Base-by-base conservation (phyloP, 306 rosid genomes). In the Potentilla sterilis region DNA sequence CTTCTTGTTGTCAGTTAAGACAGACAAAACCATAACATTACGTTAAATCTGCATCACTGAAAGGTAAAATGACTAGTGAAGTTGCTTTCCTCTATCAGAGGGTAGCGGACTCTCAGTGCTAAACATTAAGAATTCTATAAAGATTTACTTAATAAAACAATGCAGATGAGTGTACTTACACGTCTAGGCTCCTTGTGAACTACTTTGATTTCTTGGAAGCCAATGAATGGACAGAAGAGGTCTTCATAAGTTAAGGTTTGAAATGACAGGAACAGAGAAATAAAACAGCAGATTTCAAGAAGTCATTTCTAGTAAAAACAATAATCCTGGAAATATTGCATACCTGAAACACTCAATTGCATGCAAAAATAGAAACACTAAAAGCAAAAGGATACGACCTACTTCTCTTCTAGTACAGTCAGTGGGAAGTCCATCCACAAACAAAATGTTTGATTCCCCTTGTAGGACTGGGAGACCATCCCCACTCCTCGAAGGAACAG, bases 381-480 rank as follows among this genome's bases (percentile, higher is more conserved):
- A 9, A 49, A 71, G 64, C 62, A 82, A 81, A 81, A 89, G 96
- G 97, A 92, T 90, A 90, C 96, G 93, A 41, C 96, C 92, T 47
- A 90, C 96, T 90, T 90, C 97, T 83, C 97, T 87, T 86, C 97
- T 87, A 52, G 92, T 92, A 85, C 93, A 90, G 80, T 92, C 89
- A 7, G 77, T 84, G 5, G 97, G 97, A 73, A 92, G 93, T 70
- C 89, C 90, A 59, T 80, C 92, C 41, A 90, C 92, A 81, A 87
- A 89, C 78, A 92, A 80, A 81, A 92, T 28, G 43, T 89, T 92
- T 1, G 97, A 89, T 49, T 89, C 97, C 18, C 44, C 80, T 13
- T 78, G 75, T 21, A 81, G 21, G 68, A 18, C 46, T 5, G 88
- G 79, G 28, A 75, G 59, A 67, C 72, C 81, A 35, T 85, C 82